phyloP scores from a whole-genome alignment of 768 basidiomycete genomes.

The Lactarius sp. region DNA sequence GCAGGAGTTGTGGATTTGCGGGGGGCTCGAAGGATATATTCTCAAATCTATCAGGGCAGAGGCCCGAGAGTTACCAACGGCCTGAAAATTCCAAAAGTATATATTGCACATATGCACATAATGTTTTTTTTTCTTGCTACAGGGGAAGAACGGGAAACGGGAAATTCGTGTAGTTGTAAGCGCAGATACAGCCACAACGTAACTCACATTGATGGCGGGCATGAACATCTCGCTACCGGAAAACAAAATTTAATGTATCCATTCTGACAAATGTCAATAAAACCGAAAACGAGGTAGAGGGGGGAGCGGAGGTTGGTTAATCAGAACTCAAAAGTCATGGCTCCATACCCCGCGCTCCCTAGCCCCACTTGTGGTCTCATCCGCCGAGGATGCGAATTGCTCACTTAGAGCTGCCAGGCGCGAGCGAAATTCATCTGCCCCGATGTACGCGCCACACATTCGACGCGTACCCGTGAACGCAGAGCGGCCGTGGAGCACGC shows the following conservation, averaged over 20 bases:
- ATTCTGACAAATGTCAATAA: neutral
- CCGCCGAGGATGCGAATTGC: constrained; percentile 43
- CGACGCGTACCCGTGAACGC: constrained; percentile 81
- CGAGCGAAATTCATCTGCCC: constrained; percentile 84
- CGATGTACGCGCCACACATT: constrained; percentile 96
- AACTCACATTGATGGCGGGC: neutral
- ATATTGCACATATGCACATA: neutral
- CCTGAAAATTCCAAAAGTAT: neutral
- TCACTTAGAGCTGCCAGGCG: constrained; percentile 65
- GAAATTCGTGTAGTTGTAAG: neutral
- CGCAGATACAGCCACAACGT: neutral
- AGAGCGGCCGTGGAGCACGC: constrained; percentile 92
- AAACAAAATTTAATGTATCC: neutral
- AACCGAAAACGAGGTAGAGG: neutral
- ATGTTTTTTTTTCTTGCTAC: neutral
- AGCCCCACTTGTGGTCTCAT: neutral
- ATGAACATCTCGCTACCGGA: neutral
- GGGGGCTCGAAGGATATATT: constrained; percentile 90
- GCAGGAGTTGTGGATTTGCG: constrained; percentile 96
- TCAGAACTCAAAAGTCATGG: constrained; percentile 19
- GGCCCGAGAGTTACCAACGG: neutral
- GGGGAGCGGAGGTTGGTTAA: neutral
- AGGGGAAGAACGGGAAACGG: neutral
- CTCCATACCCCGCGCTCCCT: constrained; percentile 27
- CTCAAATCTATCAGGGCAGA: constrained; percentile 57